phyloP scores from a whole-genome alignment of 1,284 basidiomycete species.

The Ceratobasidium sp. region DNA sequence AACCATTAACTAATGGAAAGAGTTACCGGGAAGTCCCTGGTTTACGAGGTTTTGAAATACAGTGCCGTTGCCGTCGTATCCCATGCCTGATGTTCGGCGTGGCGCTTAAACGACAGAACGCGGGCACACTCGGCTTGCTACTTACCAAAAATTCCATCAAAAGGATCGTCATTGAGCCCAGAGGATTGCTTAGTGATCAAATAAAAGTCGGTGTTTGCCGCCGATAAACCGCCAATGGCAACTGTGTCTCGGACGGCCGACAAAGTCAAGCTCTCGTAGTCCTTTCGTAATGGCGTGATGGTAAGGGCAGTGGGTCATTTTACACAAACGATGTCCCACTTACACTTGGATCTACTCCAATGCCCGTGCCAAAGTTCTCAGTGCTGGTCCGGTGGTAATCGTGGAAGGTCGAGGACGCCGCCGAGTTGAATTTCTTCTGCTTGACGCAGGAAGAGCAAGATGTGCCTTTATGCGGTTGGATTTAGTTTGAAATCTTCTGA shows the following conservation, averaged over 20 bases:
- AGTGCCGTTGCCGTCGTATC: background rate
- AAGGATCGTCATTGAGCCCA: constrained; percentile 65
- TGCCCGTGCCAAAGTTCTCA: constrained; percentile 67
- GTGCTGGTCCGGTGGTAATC: constrained; percentile 59
- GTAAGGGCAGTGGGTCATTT: too few species aligned
- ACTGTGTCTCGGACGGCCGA: constrained; percentile 59
- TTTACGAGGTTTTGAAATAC: constrained; percentile 19
- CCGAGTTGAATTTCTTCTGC: constrained; percentile 63
- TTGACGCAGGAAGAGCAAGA: constrained; percentile 65
- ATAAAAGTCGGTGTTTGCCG: constrained; percentile 59
- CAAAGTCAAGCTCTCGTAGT: constrained; percentile 35
- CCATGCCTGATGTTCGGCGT: too few species aligned
- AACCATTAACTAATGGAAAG: background rate
- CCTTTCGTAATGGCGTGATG: background rate
- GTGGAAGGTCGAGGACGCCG: constrained; percentile 65
- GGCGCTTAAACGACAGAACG: too few species aligned
- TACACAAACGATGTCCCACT: background rate
- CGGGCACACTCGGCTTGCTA: constrained; percentile 47
- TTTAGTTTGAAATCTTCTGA: constrained; percentile 47
- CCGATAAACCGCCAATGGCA: constrained; percentile 61
- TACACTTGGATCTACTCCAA: constrained; percentile 64
- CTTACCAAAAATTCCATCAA: constrained; percentile 53
- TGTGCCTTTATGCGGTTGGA: background rate
- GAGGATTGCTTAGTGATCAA: constrained; percentile 66
- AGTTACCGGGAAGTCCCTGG: constrained; percentile 16